Base-by-base conservation (phyloP, 2,329 filamentous ascomycete species). In the Aspergillus sp. region DNA sequence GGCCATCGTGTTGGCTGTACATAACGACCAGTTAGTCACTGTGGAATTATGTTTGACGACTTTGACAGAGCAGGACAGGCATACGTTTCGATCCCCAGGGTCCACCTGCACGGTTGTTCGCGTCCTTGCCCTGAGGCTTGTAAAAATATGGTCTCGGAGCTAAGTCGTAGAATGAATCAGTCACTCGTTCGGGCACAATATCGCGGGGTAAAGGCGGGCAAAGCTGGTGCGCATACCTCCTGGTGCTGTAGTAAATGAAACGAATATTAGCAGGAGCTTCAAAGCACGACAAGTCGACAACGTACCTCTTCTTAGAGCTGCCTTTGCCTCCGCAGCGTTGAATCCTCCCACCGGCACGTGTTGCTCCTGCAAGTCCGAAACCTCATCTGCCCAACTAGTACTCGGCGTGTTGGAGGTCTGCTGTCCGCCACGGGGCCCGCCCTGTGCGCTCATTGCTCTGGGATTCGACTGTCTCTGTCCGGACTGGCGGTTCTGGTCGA, bases 1-100 rank as follows among this genome's bases (percentile, higher is more conserved):
- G 4, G 73, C 74, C 79, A 80, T 80, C 2, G 71, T 71, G 57
- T 79, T 79, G 37, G 77, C 79, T 80, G 58, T 20, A 54, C 12
- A 37, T 37, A 20, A 22, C 42, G 15, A 39, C 51, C 17, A 45
- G 40, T 52, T 30, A n/a, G 24, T 42, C 30, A 55, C 15, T n/a
- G 33, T n/a, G n/a, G n/a, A 20, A 41, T 39, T 39, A 5, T 12
- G 15, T 22, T 13, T 20, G 19, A 34, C 15, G 19, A 5, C 13
- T 44, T 30, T 3, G 39, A 56, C 12, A 20, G 41, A 15, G 24
- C 34, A 27, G 12, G 8, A 33, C 24, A 19, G 52, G 67, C 73
- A 59, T 75, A 80, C 78, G 68, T 63, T 79, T 80, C 19, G 73
- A 67, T 9, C 71, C 77, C 77, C 77, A 79, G 24, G 78, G 75